Conservation (phyloP, 2,329 filamentous ascomycete genomes). For the Ophiocordyceps robertsii region DNA sequence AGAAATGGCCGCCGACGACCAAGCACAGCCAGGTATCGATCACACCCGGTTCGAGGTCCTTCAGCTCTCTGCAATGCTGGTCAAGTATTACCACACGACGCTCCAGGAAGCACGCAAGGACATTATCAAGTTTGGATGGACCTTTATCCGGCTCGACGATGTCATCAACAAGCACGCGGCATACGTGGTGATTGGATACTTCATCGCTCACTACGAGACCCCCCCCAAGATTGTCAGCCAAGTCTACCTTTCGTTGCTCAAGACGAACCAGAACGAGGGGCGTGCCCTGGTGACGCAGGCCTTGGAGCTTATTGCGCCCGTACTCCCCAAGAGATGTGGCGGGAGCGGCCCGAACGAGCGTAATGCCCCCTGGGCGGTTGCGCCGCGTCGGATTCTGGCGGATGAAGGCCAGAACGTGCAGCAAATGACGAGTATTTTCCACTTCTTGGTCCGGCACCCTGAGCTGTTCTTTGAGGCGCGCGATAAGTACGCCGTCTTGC, state of each 20-base stretch:
- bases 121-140: constrained; percentile 98
- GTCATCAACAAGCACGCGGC: constrained; percentile 98
- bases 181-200: constrained; percentile 94
- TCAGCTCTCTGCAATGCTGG: constrained; percentile 83
- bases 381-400: constrained; percentile 77
- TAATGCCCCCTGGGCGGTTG: constrained; percentile 77
- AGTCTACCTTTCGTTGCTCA: constrained; percentile 82
- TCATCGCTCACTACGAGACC: constrained; percentile 93
- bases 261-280: constrained; percentile 91
- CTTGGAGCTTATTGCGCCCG: constrained; percentile 86
- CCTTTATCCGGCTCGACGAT: constrained; percentile 94
- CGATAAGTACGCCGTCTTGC: constrained; percentile 79
- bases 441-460: constrained; percentile 86
- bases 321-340: constrained; percentile 76
- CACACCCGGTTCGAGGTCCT: constrained; percentile 93
- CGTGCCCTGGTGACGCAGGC: constrained; percentile 86
- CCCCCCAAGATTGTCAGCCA: constrained; percentile 92
- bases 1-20: constrained; percentile 71
- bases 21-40: constrained; percentile 74
- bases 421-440: constrained; percentile 94
- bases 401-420: constrained; percentile 93
- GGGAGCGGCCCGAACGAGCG: constrained; percentile 49
- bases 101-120: constrained; percentile 91
- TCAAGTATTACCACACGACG: constrained; percentile 85
- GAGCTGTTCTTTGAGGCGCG: constrained; percentile 90